Conservation (phyloP, 2,329 filamentous ascomycete genomes). For the Dactylellina cionopaga region DNA sequence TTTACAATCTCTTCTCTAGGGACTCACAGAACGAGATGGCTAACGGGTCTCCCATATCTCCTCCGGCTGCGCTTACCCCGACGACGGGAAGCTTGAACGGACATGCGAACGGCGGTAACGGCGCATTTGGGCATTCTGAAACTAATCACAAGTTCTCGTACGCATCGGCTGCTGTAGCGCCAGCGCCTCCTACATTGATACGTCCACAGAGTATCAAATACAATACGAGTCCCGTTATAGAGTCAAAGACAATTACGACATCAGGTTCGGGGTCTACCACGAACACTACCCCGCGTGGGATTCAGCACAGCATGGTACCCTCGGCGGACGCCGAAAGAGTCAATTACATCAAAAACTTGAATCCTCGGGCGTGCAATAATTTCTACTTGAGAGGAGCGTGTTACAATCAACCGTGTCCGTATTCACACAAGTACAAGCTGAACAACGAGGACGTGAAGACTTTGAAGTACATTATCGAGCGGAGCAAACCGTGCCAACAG, state of each 20-base stretch:
- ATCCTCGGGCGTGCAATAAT: slow-evolving; percentile 45
- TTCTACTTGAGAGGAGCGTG: slow-evolving; percentile 37
- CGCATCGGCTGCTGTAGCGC: slow-evolving; percentile 31
- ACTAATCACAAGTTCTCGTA: slow-evolving; percentile 29
- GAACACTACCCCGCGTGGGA: slow-evolving; percentile 16
- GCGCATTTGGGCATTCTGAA: background rate
- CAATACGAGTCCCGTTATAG: slow-evolving; percentile 26
- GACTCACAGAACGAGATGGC: slow-evolving; percentile 45
- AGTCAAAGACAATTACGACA: slow-evolving; percentile 33
- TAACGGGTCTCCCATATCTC: slow-evolving; percentile 16
- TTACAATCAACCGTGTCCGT: slow-evolving; percentile 39
- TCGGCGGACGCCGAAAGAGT: slow-evolving; percentile 39
- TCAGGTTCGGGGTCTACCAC: slow-evolving; percentile 5
- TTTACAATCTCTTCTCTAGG: slow-evolving; percentile 24
- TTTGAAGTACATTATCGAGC: slow-evolving; percentile 48
- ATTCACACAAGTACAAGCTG: slow-evolving; percentile 49
- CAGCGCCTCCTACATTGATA: slow-evolving; percentile 5
- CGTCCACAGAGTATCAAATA: slow-evolving; percentile 44
- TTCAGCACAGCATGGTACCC: slow-evolving; percentile 40
- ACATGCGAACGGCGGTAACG: slow-evolving; percentile 8
- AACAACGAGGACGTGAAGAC: slow-evolving; percentile 43
- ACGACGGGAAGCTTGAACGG: slow-evolving; percentile 25
- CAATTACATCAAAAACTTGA: slow-evolving; percentile 48
- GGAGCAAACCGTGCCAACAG: slow-evolving; percentile 48
- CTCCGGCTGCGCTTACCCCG: slow-evolving; percentile 17